These are phyloP conservation scores for Syncephalastrum racemosum DNA, from an alignment of 371 early-diverging fungal species.

Conservation along the genomic window DNA sequence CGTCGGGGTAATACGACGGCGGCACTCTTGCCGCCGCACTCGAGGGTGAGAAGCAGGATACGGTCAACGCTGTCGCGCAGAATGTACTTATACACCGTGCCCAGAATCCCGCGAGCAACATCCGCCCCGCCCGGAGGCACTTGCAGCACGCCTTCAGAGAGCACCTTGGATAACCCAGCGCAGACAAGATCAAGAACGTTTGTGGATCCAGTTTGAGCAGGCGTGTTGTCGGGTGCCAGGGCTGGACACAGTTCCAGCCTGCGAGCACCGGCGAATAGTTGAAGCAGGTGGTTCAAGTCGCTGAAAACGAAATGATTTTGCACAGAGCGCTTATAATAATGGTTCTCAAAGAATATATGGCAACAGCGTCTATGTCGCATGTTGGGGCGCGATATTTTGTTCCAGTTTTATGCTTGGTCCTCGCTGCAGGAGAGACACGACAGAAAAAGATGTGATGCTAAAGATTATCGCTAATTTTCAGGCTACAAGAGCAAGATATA, in stretches of 20 bases:
- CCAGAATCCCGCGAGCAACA: constrained; percentile 20
- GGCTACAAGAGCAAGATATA: too few relatives aligned
- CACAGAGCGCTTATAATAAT: too few relatives aligned
- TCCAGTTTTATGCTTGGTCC: too few relatives aligned
- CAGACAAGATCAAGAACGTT: constrained; percentile 37
- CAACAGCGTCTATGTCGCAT: too few relatives aligned
- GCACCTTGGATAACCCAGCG: constrained; percentile 28
- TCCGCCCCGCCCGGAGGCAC: constrained; percentile 51
- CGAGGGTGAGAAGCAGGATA: constrained; percentile 70
- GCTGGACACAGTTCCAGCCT: constrained; percentile 86
- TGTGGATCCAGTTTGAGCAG: constrained; percentile 48
- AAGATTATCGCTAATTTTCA: too few relatives aligned
- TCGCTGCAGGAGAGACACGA: too few relatives aligned
- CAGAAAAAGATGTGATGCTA: too few relatives aligned
- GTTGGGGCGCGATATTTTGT: too few relatives aligned
- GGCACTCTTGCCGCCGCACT: constrained; percentile 91
- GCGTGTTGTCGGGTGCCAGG: constrained; percentile 57
- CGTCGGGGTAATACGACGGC: constrained; percentile 76
- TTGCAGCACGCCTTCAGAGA: constrained; percentile 66
- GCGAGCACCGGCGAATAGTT: constrained; percentile 81
- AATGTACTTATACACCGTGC: constrained; percentile 54
- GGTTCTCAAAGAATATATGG: too few relatives aligned
- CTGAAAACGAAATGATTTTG: too few relatives aligned
- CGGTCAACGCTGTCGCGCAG: constrained; percentile 64
- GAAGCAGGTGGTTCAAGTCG: constrained; percentile 79